These are phyloP conservation scores for Boletus rubropictus DNA, from an alignment of 768 basidiomycete genomes.

Conservation along the genomic window DNA sequence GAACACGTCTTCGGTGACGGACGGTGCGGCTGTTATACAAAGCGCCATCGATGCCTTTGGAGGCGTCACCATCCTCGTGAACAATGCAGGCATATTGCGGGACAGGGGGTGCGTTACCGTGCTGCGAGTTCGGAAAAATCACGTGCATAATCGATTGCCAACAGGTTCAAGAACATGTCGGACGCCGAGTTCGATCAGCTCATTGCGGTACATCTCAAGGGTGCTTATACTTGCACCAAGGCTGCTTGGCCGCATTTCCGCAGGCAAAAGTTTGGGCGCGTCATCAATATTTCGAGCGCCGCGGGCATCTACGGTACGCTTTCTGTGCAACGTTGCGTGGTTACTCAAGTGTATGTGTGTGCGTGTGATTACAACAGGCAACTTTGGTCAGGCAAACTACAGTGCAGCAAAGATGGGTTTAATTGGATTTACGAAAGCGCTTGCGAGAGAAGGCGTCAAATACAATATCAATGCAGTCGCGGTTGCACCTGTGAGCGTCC, in stretches of 20 bases:
- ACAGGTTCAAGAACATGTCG: conserved; percentile 93
- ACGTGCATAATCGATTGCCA: neutral
- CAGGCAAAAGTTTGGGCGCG: conserved; percentile 89
- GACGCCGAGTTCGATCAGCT: conserved; percentile 92
- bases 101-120: conserved; percentile 58
- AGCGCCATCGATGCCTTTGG: conserved; percentile 85
- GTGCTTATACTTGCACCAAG: conserved; percentile 86
- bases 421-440: conserved; percentile 85
- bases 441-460: conserved; percentile 88
- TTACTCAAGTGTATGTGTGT: neutral
- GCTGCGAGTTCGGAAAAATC: no score
- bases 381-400: conserved; percentile 97
- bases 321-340: neutral
- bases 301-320: conserved; percentile 83
- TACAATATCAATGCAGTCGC: conserved; percentile 81
- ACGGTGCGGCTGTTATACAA: conserved; percentile 82
- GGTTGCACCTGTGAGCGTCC: conserved; percentile 75
- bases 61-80: conserved; percentile 78
- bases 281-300: conserved; percentile 92
- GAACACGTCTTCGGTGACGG: conserved; percentile 81
- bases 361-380: conserved; percentile 43
- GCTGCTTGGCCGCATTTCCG: conserved; percentile 96
- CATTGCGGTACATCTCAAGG: conserved; percentile 87
- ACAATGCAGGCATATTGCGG: conserved; percentile 90
- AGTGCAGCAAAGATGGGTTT: conserved; percentile 98